These are phyloP conservation scores for Silene uniflora DNA, from an alignment of 148 eudicot genomes.

Conservation along the genomic window DNA sequence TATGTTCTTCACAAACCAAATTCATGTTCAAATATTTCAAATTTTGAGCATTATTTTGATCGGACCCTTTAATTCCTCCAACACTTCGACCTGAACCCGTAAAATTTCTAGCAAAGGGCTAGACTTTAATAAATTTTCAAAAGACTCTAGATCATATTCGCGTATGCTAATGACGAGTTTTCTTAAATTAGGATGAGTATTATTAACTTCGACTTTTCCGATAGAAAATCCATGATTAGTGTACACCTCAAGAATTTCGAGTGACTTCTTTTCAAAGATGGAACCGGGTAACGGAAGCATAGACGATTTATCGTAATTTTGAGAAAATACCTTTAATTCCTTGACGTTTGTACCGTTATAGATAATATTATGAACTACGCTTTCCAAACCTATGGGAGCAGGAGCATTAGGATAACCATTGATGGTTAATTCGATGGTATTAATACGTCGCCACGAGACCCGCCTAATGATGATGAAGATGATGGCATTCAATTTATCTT, in stretches of 20 bases:
- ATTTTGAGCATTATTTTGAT: background rate
- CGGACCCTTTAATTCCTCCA: background rate
- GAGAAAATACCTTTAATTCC: too few relatives aligned
- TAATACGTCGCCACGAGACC: too few relatives aligned
- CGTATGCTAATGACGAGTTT: background rate
- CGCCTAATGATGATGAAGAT: too few relatives aligned
- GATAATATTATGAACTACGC: too few relatives aligned
- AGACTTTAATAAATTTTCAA: background rate
- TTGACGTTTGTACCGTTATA: too few relatives aligned
- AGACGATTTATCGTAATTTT: background rate
- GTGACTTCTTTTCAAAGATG: background rate
- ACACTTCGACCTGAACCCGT: background rate
- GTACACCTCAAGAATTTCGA: background rate
- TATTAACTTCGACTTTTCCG: too few relatives aligned
- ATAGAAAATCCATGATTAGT: background rate
- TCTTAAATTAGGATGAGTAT: background rate
- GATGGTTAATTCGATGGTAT: too few relatives aligned
- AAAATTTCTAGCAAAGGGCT: constrained; percentile 1
- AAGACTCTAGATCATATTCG: background rate
- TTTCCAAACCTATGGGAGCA: too few relatives aligned
- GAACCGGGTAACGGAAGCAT: background rate
- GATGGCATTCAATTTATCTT: too few relatives aligned
- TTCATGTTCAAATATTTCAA: background rate
- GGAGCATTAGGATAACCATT: too few relatives aligned
- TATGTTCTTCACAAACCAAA: background rate